Evolutionary conservation across 768 basidiomycete genomes (phyloP).

Genomic region (Termitomyces heimii): DNA sequence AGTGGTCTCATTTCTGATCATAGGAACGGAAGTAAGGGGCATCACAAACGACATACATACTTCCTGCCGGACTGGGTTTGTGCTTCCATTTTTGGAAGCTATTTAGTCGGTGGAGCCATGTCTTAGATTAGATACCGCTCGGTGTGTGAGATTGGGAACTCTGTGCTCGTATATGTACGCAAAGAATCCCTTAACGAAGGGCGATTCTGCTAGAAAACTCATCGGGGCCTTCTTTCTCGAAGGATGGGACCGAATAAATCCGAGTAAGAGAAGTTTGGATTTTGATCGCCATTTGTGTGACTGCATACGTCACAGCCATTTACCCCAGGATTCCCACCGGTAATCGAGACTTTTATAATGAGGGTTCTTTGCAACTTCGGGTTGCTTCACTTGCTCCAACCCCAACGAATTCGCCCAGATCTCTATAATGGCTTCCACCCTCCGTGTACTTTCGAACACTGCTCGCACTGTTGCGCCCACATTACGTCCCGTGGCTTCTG

Average conservation of each 20-base stretch:
- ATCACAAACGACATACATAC: background rate
- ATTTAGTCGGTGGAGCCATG: background rate
- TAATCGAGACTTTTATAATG: slow-evolving; percentile 13
- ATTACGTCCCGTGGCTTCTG: slow-evolving; percentile 15
- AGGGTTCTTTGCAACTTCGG: background rate
- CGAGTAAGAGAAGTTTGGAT: background rate
- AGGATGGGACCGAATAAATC: background rate
- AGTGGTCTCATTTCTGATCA: background rate
- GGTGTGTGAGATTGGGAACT: background rate
- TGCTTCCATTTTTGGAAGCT: background rate
- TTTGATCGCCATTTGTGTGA: slow-evolving; percentile 4
- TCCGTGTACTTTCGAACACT: slow-evolving; percentile 20
- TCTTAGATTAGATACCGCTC: background rate
- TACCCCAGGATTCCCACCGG: slow-evolving; percentile 24
- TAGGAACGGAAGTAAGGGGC: background rate
- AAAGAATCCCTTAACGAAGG: background rate
- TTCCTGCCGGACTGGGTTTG: background rate
- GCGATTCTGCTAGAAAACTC: background rate
- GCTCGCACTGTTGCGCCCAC: slow-evolving; percentile 16
- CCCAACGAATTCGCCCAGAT: background rate
- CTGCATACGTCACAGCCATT: slow-evolving; percentile 7
- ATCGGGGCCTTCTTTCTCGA: background rate
- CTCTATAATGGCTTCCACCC: slow-evolving; percentile 24
- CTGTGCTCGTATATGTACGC: background rate
- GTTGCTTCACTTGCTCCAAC: slow-evolving; percentile 2